Percentiles rank a stretch among this genome's conserved stretches.
Evolutionary conservation across 139 green algal species (phyloP).

Genomic region (Picochlorum sp.): DNA sequence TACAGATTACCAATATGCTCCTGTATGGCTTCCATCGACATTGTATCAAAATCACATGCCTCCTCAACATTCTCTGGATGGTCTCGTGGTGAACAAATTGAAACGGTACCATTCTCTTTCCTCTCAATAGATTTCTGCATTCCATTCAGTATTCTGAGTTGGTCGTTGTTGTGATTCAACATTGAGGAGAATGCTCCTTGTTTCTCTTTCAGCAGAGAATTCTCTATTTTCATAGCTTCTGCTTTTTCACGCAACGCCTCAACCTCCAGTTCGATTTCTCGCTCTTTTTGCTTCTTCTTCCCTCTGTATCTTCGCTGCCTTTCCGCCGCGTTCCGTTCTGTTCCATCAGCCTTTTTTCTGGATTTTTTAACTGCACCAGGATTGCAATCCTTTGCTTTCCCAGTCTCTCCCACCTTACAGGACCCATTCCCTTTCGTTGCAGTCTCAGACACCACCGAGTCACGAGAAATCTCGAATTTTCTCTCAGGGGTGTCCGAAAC

Average conservation of each 20-base stretch:
- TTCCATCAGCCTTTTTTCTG: too few relatives aligned
- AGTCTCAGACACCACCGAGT: too few relatives aligned
- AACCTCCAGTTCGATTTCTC: background rate
- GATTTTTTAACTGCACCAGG: too few relatives aligned
- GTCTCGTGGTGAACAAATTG: too few relatives aligned
- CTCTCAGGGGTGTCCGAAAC: too few relatives aligned
- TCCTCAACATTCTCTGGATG: background rate
- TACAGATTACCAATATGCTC: background rate
- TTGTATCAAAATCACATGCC: too few relatives aligned
- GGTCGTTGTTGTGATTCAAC: background rate
- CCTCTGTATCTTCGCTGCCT: background rate
- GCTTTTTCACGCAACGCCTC: background rate
- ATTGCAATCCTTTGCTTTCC: too few relatives aligned
- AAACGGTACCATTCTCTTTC: background rate
- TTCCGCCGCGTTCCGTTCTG: background rate
- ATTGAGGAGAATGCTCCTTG: background rate
- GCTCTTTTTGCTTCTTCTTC: background rate
- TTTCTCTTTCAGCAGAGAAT: background rate
- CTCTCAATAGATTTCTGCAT: background rate
- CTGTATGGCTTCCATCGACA: background rate
- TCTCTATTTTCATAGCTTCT: background rate
- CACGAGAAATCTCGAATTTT: too few relatives aligned
- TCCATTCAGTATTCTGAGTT: background rate
- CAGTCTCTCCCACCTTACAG: too few relatives aligned
- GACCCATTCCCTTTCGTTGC: too few relatives aligned